These are phyloP conservation scores for Nicotiana rustica DNA, from an alignment of 305 asterid species.

Conservation along the genomic window DNA sequence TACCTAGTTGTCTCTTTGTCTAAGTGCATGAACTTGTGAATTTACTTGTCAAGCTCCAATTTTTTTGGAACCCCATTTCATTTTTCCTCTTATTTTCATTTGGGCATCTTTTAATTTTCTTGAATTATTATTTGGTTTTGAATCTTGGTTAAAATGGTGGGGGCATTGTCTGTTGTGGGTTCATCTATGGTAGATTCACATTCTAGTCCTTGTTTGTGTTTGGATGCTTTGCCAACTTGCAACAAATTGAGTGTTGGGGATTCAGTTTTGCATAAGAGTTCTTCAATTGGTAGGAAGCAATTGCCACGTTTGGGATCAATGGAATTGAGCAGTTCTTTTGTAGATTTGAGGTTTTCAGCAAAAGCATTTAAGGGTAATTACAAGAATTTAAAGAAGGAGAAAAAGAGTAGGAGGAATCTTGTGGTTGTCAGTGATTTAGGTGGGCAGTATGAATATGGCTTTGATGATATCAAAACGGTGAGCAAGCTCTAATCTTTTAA, in stretches of 20 bases:
- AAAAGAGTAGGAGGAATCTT: constrained; percentile 47
- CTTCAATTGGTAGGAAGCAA: constrained; percentile 43
- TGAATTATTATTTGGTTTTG: not conserved
- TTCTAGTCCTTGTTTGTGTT: constrained; percentile 53
- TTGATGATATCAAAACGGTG: constrained; percentile 79
- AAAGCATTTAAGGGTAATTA: constrained; percentile 47
- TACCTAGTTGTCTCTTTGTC: constrained; percentile 41
- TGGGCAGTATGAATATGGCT: constrained; percentile 72
- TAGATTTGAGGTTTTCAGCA: constrained; percentile 48
- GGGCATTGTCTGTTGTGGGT: constrained; percentile 58
- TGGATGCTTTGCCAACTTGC: constrained; percentile 53
- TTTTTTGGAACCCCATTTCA: constrained; percentile 44
- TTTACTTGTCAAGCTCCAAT: constrained; percentile 39
- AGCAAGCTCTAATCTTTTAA: constrained; percentile 23
- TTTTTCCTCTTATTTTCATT: constrained; percentile 22
- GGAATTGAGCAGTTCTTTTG: constrained; percentile 57
- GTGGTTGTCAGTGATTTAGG: constrained; percentile 61
- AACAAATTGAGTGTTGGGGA: constrained; percentile 54
- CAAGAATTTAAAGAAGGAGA: constrained; percentile 50
- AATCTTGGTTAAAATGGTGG: constrained; percentile 50
- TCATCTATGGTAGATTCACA: constrained; percentile 60
- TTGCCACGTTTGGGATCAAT: constrained; percentile 45
- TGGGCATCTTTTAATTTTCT: constrained; percentile 41
- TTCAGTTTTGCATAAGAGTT: constrained; percentile 40
- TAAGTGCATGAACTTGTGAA: constrained; percentile 45